Evolutionary conservation across 2,329 filamentous ascomycete genomes (phyloP).

Genomic region (Shiraia bambusicola): DNA sequence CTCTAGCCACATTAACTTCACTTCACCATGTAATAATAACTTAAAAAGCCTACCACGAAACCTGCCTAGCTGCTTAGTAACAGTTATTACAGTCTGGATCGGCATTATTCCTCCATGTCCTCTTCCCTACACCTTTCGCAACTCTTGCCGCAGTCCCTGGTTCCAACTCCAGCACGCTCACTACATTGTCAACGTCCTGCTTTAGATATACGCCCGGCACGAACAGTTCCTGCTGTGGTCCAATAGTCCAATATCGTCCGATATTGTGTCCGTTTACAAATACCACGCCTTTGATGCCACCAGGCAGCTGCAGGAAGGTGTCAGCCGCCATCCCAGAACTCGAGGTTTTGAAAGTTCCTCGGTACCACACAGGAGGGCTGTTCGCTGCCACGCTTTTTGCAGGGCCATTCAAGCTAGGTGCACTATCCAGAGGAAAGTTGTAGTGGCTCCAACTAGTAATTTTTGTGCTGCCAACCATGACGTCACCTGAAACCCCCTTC

Average conservation of each 20-base stretch:
- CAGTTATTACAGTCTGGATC: conserved; percentile 31
- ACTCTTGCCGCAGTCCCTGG: conserved; percentile 26
- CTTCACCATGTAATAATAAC: too few relatives aligned
- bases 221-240: conserved; percentile 53
- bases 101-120: conserved; percentile 35
- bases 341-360: conserved; percentile 17
- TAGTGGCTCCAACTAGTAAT: conserved; percentile 47
- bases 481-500: conserved; percentile 50
- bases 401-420: neutral
- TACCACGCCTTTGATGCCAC: conserved; percentile 49
- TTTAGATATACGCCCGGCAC: conserved; percentile 47
- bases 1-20: too few relatives aligned
- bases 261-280: conserved; percentile 53
- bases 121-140: conserved; percentile 12
- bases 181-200: conserved; percentile 38
- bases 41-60: too few relatives aligned
- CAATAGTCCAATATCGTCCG: conserved; percentile 52
- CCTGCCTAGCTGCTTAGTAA: too few relatives aligned
- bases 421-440: conserved; percentile 38
- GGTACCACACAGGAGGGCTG: conserved; percentile 19
- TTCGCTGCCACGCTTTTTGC: neutral
- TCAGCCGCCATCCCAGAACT: conserved; percentile 15
- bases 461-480: conserved; percentile 42
- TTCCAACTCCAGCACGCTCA: conserved; percentile 50
- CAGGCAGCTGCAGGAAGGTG: conserved; percentile 47